These are phyloP conservation scores for Populus hybrid DNA, from an alignment of 441 rosid species.

Conservation along the genomic window DNA sequence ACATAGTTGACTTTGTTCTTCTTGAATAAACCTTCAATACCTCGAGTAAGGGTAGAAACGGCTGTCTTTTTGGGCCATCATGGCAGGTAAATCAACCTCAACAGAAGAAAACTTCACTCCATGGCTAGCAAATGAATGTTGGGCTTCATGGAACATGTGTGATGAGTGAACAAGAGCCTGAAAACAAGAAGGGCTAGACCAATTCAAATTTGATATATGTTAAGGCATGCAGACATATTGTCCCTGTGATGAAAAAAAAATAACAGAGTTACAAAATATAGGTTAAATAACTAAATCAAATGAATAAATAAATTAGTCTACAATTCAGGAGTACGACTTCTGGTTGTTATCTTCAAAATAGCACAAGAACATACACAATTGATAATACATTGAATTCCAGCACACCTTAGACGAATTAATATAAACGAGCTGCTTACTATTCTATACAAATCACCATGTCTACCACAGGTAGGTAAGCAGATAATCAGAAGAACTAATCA, in stretches of 20 bases:
- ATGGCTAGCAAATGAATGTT: slow-evolving; percentile 75
- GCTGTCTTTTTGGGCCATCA: slow-evolving; percentile 98
- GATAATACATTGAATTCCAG: too few relatives aligned
- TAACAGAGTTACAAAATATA: too few relatives aligned
- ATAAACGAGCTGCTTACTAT: too few relatives aligned
- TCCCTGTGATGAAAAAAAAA: background rate
- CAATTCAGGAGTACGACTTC: too few relatives aligned
- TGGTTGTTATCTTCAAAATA: too few relatives aligned
- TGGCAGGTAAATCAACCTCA: slow-evolving; percentile 92
- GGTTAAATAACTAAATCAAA: too few relatives aligned
- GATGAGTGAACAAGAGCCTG: slow-evolving; percentile 99
- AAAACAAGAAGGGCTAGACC: background rate
- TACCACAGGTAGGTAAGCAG: too few relatives aligned
- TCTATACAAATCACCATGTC: too few relatives aligned
- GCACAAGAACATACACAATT: too few relatives aligned
- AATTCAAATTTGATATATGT: background rate
- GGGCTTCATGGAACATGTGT: slow-evolving; percentile 95
- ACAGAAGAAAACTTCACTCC: slow-evolving; percentile 92
- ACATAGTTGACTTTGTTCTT: slow-evolving; percentile 93
- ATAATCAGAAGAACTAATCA: too few relatives aligned
- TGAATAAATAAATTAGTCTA: too few relatives aligned
- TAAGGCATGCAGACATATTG: background rate
- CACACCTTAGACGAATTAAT: too few relatives aligned
- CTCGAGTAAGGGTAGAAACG: slow-evolving; percentile 76
- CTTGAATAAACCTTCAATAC: slow-evolving; percentile 95